A percentile compares a stretch with the other conserved stretches of the same genome.
These are phyloP conservation scores for Ogataea sp. DNA, from an alignment of 805 yeast genomes.

Conservation along the genomic window DNA sequence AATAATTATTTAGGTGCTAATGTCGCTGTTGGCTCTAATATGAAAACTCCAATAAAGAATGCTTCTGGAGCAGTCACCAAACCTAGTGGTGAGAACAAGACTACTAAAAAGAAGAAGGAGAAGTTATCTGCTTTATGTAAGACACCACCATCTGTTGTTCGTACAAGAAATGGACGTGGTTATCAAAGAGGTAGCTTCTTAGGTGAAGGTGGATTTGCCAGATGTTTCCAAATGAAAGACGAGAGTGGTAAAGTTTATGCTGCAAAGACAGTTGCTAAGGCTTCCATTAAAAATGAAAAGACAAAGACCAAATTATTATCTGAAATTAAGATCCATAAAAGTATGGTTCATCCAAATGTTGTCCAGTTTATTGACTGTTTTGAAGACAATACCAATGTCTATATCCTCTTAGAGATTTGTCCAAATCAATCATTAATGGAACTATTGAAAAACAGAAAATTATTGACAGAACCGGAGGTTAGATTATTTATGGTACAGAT, in stretches of 20 bases:
- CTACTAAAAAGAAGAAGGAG: conserved; percentile 67
- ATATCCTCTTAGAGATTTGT: conserved; percentile 88
- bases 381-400: conserved; percentile 92
- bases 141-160: conserved; percentile 92
- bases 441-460: conserved; percentile 72
- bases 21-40: conserved; percentile 1
- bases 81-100: conserved; percentile 15
- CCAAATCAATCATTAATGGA: conserved; percentile 95
- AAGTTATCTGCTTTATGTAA: conserved; percentile 86
- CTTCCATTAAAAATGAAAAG: conserved; percentile 84
- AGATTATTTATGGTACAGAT: conserved; percentile 86
- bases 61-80: conserved; percentile 15
- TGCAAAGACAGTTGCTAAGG: conserved; percentile 96
- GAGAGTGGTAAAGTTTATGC: conserved; percentile 82
- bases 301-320: conserved; percentile 80
- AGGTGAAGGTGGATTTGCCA: conserved; percentile 98
- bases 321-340: conserved; percentile 91
- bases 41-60: conserved; percentile 32
- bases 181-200: conserved; percentile 84
- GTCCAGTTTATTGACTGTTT: conserved; percentile 94
- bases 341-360: conserved; percentile 80
- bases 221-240: conserved; percentile 95
- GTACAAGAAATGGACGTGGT: conserved; percentile 80
- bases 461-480: conserved; percentile 87
- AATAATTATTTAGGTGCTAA: conserved; percentile 6